These are phyloP conservation scores for Aspergillus cejpii DNA, from an alignment of 2,329 filamentous ascomycete genomes.

Conservation along the genomic window DNA sequence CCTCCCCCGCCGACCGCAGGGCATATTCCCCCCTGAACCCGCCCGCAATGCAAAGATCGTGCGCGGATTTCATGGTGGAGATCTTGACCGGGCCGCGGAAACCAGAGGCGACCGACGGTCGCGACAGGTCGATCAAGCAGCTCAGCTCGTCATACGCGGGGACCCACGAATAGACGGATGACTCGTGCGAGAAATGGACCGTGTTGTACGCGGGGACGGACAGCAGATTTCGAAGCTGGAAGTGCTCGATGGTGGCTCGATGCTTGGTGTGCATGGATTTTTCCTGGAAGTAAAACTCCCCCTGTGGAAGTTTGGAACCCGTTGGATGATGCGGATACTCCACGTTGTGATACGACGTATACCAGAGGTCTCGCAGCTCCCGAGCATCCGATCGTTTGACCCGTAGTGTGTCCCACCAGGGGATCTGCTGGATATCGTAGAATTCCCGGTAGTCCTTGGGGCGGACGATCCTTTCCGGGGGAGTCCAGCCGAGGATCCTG, in stretches of 20 bases:
- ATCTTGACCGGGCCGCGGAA: constrained; percentile 41
- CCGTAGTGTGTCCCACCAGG: constrained; percentile 34
- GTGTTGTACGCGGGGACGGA: constrained; percentile 50
- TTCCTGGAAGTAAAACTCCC: constrained; percentile 45
- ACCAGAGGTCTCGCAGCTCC: constrained; percentile 36
- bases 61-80: constrained; percentile 48
- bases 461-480: constrained; percentile 29
- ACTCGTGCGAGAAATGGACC: constrained; percentile 48
- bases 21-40: constrained; percentile 55
- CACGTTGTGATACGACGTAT: constrained; percentile 38
- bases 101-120: constrained; percentile 33
- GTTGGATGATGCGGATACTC: constrained; percentile 23
- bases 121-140: constrained; percentile 46
- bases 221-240: constrained; percentile 54
- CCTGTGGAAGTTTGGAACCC: constrained; percentile 30
- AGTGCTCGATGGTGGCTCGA: constrained; percentile 50
- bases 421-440: constrained; percentile 40
- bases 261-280: constrained; percentile 46
- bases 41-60: constrained; percentile 49
- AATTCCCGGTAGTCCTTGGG: constrained; percentile 25
- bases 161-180: constrained; percentile 46
- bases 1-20: constrained; percentile 37
- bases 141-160: constrained; percentile 39
- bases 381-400: constrained; percentile 35
- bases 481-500: constrained; percentile 31